Percentiles rank a stretch among this genome's conserved stretches.
phyloP scores from a whole-genome alignment of 768 basidiomycete species.

The Boletus tomentosulus region DNA sequence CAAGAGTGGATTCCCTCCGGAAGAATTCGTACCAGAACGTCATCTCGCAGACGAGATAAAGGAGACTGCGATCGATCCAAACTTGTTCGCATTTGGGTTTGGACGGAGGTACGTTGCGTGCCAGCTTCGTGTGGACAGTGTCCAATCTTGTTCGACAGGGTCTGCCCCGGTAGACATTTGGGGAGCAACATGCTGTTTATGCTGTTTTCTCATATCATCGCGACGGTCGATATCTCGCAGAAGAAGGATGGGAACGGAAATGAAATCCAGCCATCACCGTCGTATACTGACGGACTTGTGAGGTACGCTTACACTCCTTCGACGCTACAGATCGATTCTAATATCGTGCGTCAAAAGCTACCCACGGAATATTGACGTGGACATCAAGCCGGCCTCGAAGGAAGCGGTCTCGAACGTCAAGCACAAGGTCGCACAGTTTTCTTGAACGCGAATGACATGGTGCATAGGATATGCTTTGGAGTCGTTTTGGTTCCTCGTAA shows the following conservation, averaged over 20 bases:
- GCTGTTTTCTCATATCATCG: too few relatives aligned
- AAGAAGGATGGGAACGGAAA: conserved; percentile 4
- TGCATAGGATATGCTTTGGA: too few relatives aligned
- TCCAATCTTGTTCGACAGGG: not conserved
- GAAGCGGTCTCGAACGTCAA: conserved; percentile 8
- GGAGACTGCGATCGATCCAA: conserved; percentile 9
- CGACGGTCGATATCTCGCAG: conserved; percentile 6
- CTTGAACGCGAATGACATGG: not conserved
- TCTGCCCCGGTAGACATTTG: too few relatives aligned
- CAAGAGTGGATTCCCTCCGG: conserved; percentile 13
- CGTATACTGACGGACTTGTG: conserved; percentile 5
- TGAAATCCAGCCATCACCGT: conserved; percentile 1
- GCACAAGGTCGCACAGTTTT: not conserved
- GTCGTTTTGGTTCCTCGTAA: too few relatives aligned
- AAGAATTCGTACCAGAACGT: conserved; percentile 15
- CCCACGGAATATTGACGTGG: not conserved
- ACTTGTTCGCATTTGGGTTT: conserved; percentile 12
- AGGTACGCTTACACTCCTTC: not conserved
- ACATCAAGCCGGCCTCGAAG: not conserved
- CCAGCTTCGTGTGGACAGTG: not conserved
- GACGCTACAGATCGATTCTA: not conserved
- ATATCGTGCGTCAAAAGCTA: conserved; percentile 1
- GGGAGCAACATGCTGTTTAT: too few relatives aligned
- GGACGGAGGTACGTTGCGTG: conserved; percentile 3
- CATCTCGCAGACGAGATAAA: conserved; percentile 4